These are phyloP conservation scores for Pelagophyceae sp. DNA, from an alignment of 352 stramenopile genomes.

Conservation along the genomic window DNA sequence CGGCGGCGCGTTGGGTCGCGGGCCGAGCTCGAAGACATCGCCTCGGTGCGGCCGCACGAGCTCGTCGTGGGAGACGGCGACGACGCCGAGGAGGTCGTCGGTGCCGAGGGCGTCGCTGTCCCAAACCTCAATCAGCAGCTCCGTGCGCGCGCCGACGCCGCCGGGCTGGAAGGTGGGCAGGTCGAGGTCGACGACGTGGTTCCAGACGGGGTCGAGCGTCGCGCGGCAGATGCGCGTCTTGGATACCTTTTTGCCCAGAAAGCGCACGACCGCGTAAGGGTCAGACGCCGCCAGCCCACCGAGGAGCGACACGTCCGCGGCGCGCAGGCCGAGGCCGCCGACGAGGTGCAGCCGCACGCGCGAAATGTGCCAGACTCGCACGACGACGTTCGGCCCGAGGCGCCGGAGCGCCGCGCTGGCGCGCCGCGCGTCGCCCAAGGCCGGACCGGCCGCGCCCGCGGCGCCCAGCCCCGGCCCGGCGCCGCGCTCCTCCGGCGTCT, in stretches of 20 bases:
- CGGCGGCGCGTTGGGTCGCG: background rate
- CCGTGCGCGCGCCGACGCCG: background rate
- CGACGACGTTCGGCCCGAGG: background rate
- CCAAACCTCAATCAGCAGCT: background rate
- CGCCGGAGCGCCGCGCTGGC: too few species aligned
- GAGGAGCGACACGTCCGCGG: background rate
- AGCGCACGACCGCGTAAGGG: background rate
- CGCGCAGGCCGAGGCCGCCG: background rate
- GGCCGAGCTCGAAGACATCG: conserved; percentile 1
- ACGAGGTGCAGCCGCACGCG: background rate
- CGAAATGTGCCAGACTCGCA: conserved; percentile 12
- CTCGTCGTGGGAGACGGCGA: background rate
- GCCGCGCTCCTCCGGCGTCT: too few species aligned
- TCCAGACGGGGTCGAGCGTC: conserved; percentile 5
- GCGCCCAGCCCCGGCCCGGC: too few species aligned
- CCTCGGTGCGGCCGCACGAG: background rate
- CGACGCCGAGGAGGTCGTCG: background rate
- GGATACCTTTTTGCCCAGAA: background rate
- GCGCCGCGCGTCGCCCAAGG: too few species aligned
- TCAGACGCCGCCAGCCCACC: background rate
- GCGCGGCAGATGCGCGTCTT: background rate
- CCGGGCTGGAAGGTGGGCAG: background rate
- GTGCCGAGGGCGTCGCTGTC: background rate
- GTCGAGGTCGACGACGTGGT: background rate
- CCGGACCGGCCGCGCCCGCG: too few species aligned